These are phyloP conservation scores for Pythium oligandrum DNA, from an alignment of 352 stramenopile genomes.

Conservation along the genomic window DNA sequence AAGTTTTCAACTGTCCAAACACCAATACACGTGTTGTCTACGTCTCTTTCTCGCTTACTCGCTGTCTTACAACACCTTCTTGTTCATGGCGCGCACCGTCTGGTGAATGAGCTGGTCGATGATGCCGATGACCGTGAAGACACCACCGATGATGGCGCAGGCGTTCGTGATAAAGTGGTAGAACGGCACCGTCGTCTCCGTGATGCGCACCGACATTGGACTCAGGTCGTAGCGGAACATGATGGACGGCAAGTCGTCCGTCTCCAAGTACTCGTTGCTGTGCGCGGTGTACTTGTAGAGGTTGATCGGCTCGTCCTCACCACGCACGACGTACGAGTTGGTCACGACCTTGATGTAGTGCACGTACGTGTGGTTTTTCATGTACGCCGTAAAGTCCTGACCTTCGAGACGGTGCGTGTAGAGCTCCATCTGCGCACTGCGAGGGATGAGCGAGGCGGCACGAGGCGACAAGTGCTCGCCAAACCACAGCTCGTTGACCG, in stretches of 20 bases:
- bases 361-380: constrained; percentile 96
- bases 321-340: constrained; percentile 82
- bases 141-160: constrained; percentile 78
- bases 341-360: constrained; percentile 99
- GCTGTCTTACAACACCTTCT: constrained; percentile 79
- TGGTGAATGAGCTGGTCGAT: constrained; percentile 85
- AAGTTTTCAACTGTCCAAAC: neutral
- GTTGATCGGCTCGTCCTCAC: constrained; percentile 42
- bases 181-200: constrained; percentile 84
- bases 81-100: constrained; percentile 81
- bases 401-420: constrained; percentile 94
- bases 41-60: constrained; percentile 4
- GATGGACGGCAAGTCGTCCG: constrained; percentile 78
- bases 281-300: constrained; percentile 90
- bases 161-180: constrained; percentile 84
- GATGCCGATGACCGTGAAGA: constrained; percentile 83
- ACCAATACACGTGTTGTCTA: neutral
- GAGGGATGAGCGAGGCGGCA: constrained; percentile 74
- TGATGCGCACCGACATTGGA: constrained; percentile 94
- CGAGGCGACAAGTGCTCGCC: constrained; percentile 65
- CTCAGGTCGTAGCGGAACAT: constrained; percentile 91
- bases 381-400: constrained; percentile 84
- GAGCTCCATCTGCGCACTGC: constrained; percentile 85
- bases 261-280: constrained; percentile 86
- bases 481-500: constrained; percentile 96